Base-by-base conservation (phyloP, 768 basidiomycete genomes). In the Boletus vinaceobasis region DNA sequence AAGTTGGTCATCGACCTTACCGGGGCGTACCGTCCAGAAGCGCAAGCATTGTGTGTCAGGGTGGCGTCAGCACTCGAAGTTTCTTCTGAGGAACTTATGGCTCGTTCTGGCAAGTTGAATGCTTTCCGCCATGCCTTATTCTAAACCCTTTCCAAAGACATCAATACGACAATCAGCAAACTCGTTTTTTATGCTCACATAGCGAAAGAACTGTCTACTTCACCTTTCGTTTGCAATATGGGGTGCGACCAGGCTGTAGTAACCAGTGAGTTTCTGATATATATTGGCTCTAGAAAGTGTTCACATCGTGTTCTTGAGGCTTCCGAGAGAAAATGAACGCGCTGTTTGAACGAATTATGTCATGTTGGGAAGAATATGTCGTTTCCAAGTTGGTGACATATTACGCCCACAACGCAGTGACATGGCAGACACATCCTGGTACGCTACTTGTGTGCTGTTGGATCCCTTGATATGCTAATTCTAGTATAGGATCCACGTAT, bases 301-400 rank as follows among this genome's bases (percentile, higher is more conserved):
- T 60, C 44, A 60, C n/a, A 21, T 36, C 35, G 19, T 50, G 43
- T 23, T 47, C 38, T 48, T 7, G 15, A 88, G 88, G 73, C 36
- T 85, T 88, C 65, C 77, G 75, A 56, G 63, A 70, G 35, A 70
- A 74, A 36, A 66, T 78, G 39, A 59, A 66, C 29, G 64, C 62
- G 2, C 62, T 86, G 7, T 77, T 81, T 57, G 68, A 77, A 43
- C 72, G 65, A 26, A 75, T 81, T 11, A 70, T 85, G 55, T 71
- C 77, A 54, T 74, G 72, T 43, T 88, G 88, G 88, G 75, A 77
- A 61, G 67, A 75, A 31, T 59, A 71, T 47, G 73, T 72, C n/a
- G 70, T 83, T 32, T 63, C 66, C 45, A 58, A 57, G 52, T 27
- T 54, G 33, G 58, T 66, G 21, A 55, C 61, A 11, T 52, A 52